Evolutionary conservation across 78 protist genomes (phyloP).

Genomic region (Dictyostelium purpureum): DNA sequence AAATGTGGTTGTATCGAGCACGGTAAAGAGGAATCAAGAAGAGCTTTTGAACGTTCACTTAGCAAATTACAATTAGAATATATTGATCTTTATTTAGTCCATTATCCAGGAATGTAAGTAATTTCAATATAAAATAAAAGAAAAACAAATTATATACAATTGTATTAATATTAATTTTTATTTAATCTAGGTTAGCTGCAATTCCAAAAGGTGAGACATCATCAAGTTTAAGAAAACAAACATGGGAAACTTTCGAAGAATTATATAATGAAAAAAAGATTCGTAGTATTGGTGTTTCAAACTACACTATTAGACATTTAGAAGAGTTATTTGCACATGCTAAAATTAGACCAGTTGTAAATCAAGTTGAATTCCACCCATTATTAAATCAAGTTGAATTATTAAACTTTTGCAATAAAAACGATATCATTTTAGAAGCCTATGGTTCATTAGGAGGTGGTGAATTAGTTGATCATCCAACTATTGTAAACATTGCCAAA

Average conservation of each 20-base stretch:
- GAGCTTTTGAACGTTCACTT: slow-evolving; percentile 16
- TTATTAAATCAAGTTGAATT: slow-evolving; percentile 35
- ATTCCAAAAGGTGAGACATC: neutral
- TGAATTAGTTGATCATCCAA: neutral
- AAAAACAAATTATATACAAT: neutral
- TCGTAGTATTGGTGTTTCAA: slow-evolving; percentile 82
- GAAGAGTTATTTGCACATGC: slow-evolving; percentile 25
- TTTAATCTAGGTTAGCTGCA: neutral
- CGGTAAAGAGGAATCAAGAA: slow-evolving; percentile 23
- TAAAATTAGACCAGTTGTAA: slow-evolving; percentile 63
- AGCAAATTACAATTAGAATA: slow-evolving; percentile 27
- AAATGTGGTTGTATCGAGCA: slow-evolving; percentile 45
- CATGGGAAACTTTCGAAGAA: slow-evolving; percentile 62
- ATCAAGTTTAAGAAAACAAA: neutral
- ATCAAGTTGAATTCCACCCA: slow-evolving; percentile 87
- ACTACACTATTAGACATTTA: slow-evolving; percentile 47
- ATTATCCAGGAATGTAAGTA: slow-evolving; percentile 36
- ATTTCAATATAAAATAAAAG: neutral
- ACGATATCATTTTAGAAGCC: slow-evolving; percentile 39
- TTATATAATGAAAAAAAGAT: slow-evolving; percentile 25
- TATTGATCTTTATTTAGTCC: slow-evolving; percentile 51
- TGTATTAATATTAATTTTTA: slow-evolving; percentile 18
- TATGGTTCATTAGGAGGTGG: slow-evolving; percentile 24
- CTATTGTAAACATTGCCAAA: slow-evolving; percentile 25
- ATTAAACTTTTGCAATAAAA: slow-evolving; percentile 6